These are phyloP conservation scores for Lanmaoa pseudosensibilis DNA, from an alignment of 768 basidiomycete genomes.

Conservation along the genomic window DNA sequence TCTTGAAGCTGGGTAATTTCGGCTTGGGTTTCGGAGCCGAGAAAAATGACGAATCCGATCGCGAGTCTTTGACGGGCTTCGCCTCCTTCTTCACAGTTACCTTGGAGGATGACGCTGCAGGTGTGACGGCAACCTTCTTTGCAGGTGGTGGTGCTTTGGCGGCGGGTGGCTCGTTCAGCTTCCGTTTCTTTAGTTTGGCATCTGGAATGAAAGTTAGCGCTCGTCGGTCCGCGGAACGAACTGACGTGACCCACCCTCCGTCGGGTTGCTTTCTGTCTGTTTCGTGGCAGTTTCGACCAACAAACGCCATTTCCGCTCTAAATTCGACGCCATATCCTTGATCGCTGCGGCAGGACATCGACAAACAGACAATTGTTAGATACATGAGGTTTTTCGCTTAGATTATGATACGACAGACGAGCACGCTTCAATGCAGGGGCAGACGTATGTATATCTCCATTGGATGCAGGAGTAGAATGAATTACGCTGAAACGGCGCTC, in stretches of 20 bases:
- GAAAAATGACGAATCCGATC: conserved; percentile 87
- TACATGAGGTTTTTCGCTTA: conserved; percentile 46
- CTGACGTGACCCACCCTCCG: conserved; percentile 76
- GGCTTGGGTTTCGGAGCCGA: conserved; percentile 83
- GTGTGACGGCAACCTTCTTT: conserved; percentile 62
- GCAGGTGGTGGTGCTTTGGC: conserved; percentile 51
- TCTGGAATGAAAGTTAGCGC: conserved; percentile 41
- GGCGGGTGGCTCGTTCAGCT: conserved; percentile 53
- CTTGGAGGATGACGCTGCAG: conserved; percentile 25
- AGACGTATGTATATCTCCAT: conserved; percentile 32
- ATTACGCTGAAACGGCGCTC: conserved; percentile 44
- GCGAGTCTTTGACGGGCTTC: conserved; percentile 65
- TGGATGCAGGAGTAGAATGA: conserved; percentile 20
- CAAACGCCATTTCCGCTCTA: conserved; percentile 80
- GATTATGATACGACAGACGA: conserved; percentile 34
- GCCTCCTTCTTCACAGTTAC: conserved; percentile 58
- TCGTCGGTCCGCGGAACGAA: conserved; percentile 30
- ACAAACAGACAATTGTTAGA: conserved; percentile 61
- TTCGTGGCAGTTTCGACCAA: conserved; percentile 55
- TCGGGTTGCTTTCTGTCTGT: conserved; percentile 40
- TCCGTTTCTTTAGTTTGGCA: conserved; percentile 71
- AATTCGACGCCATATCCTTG: conserved; percentile 91
- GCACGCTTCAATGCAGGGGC: conserved; percentile 30
- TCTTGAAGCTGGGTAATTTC: conserved; percentile 85
- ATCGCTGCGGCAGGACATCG: conserved; percentile 60